Percentiles rank a stretch among this genome's conserved stretches.
Evolutionary conservation across 2,329 filamentous ascomycete species (phyloP).

Genomic region (Aspergillus caelatus): DNA sequence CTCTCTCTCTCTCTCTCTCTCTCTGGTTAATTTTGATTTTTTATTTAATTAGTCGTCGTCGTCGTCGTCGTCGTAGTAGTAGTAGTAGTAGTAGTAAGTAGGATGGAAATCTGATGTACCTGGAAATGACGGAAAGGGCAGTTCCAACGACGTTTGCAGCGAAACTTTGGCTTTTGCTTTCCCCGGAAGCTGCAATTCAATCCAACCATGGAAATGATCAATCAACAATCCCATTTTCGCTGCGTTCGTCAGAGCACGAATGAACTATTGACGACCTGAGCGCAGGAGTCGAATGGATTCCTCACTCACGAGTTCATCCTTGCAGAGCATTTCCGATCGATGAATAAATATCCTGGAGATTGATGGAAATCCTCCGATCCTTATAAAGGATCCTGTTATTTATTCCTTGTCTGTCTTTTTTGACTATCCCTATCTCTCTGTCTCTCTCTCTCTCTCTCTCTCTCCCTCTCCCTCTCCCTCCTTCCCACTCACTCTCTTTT

Average conservation of each 20-base stretch:
- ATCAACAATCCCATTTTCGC: conserved; percentile 3
- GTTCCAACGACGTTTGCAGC: background rate
- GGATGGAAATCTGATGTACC: background rate
- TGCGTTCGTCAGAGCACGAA: background rate
- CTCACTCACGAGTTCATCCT: conserved; percentile 1
- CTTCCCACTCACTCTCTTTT: background rate
- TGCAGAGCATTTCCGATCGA: conserved; percentile 5
- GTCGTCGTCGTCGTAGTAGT: too few relatives aligned
- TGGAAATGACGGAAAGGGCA: background rate
- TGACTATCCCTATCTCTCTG: background rate
- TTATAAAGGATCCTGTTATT: conserved; percentile 1
- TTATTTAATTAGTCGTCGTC: too few relatives aligned
- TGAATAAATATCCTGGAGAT: background rate
- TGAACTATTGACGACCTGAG: background rate
- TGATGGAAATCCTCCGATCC: conserved; percentile 6
- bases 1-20: too few relatives aligned
- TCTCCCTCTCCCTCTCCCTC: too few relatives aligned
- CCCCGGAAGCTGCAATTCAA: background rate
- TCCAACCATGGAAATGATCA: background rate
- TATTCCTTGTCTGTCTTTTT: background rate
- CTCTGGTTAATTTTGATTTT: too few relatives aligned
- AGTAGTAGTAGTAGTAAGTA: too few relatives aligned
- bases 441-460: background rate
- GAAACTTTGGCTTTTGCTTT: background rate
- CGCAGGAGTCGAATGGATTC: background rate